A percentile compares a stretch with the other conserved stretches of the same genome.
These are phyloP conservation scores for Daldinia concentrica DNA, from an alignment of 495 filamentous ascomycete species.

Conservation along the genomic window DNA sequence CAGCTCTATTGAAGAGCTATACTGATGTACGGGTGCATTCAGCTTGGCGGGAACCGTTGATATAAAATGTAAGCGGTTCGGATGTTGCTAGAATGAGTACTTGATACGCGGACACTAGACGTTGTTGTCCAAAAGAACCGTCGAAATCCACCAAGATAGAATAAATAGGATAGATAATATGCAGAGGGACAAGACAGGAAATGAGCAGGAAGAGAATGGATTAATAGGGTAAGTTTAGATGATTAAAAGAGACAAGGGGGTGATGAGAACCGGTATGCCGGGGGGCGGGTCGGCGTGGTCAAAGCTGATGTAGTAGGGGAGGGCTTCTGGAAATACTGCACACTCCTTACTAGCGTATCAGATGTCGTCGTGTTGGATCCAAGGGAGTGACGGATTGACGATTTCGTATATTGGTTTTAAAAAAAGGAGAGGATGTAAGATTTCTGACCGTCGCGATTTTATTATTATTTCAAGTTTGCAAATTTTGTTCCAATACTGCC, in stretches of 20 bases:
- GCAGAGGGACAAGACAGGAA: slow-evolving; percentile 36
- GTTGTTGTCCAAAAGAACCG: slow-evolving; percentile 3
- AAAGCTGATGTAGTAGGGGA: slow-evolving; percentile 39
- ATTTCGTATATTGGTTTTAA: slow-evolving; percentile 21
- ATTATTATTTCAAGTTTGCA: slow-evolving; percentile 20
- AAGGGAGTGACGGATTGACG: slow-evolving; percentile 50
- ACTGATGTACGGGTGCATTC: slow-evolving; percentile 41
- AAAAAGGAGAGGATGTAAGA: slow-evolving; percentile 16
- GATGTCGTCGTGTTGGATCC: slow-evolving; percentile 38
- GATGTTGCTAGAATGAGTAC: slow-evolving; percentile 9
- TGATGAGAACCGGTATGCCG: slow-evolving; percentile 44
- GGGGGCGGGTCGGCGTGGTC: slow-evolving; percentile 46
- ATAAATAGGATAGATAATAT: slow-evolving; percentile 23
- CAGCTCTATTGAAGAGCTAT: slow-evolving; percentile 48
- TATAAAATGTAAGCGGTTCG: slow-evolving; percentile 5
- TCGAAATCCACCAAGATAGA: slow-evolving; percentile 18
- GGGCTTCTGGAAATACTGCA: slow-evolving; percentile 48
- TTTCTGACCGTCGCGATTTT: slow-evolving; percentile 18
- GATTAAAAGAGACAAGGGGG: slow-evolving; percentile 46
- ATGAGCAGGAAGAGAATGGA: slow-evolving; percentile 44
- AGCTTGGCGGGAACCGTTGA: slow-evolving; percentile 36
- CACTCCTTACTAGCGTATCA: slow-evolving; percentile 48
- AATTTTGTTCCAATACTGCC: slow-evolving; percentile 2
- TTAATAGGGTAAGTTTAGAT: slow-evolving; percentile 45
- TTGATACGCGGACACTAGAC: slow-evolving; percentile 22